Evolutionary conservation across 768 basidiomycete species (phyloP).

Genomic region (Royoungia palumana): DNA sequence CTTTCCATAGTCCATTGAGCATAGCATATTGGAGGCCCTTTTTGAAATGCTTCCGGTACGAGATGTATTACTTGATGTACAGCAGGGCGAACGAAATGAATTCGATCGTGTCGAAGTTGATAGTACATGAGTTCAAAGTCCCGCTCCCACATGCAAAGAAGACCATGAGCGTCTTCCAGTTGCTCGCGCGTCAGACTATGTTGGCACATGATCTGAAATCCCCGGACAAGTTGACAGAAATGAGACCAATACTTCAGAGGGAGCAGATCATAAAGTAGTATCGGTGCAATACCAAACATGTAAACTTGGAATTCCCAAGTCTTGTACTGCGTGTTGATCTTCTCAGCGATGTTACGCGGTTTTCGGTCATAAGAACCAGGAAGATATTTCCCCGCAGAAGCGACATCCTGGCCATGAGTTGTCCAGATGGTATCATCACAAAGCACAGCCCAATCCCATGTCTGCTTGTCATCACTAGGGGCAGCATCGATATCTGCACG

Average conservation of each 20-base stretch:
- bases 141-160: conserved; percentile 21
- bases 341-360: no score
- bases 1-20: no score
- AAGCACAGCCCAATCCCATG: conserved; percentile 35
- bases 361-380: conserved; percentile 21
- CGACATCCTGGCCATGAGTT: conserved; percentile 16
- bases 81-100: no score
- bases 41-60: no score
- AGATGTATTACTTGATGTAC: no score
- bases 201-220: conserved; percentile 24
- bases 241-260: conserved; percentile 16
- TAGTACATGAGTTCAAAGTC: conserved; percentile 24
- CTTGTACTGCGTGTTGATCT: conserved; percentile 30
- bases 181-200: conserved; percentile 9
- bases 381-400: conserved; percentile 4
- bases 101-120: no score
- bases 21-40: no score
- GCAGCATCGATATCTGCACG: conserved; percentile 15
- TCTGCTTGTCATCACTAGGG: conserved; percentile 13
- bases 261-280: conserved; percentile 15
- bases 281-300: conserved; percentile 18
- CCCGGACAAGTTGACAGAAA: conserved; percentile 22
- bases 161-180: conserved; percentile 10
- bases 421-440: conserved; percentile 14
- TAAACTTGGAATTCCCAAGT: conserved; percentile 25